phyloP scores from a whole-genome alignment of 2,329 filamentous ascomycete genomes.

The Phialophora expanda region DNA sequence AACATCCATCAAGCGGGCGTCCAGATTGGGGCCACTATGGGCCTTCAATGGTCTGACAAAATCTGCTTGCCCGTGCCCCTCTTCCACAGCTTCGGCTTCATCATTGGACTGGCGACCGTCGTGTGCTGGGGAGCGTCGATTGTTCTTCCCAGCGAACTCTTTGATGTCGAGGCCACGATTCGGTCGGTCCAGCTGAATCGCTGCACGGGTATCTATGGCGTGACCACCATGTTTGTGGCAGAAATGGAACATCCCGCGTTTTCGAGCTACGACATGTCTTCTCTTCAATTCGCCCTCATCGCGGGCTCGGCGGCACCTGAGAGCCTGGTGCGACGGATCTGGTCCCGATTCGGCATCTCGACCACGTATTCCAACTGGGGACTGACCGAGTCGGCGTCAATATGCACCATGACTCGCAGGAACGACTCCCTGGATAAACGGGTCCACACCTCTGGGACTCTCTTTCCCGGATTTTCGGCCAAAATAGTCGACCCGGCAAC shows the following conservation, averaged over 20 bases:
- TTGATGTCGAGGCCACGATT: slow-evolving; percentile 70
- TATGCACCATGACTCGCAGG: neutral
- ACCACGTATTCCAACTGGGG: neutral
- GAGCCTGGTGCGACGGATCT: neutral
- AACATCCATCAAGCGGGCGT: slow-evolving; percentile 45
- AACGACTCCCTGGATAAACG: neutral
- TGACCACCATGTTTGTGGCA: slow-evolving; percentile 76
- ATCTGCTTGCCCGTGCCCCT: slow-evolving; percentile 82
- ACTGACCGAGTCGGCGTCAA: neutral
- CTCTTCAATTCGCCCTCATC: neutral
- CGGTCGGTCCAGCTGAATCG: slow-evolving; percentile 68
- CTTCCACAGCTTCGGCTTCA: slow-evolving; percentile 84
- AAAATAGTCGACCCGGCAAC: slow-evolving; percentile 53
- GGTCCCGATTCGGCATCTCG: neutral
- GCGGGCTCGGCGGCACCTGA: neutral
- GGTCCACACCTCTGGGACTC: slow-evolving; percentile 52
- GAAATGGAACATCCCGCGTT: neutral
- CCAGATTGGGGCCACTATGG: slow-evolving; percentile 7
- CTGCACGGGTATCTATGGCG: slow-evolving; percentile 78
- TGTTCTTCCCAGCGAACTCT: slow-evolving; percentile 75
- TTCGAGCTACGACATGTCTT: slow-evolving; percentile 1
- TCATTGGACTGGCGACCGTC: slow-evolving; percentile 73
- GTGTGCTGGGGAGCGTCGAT: slow-evolving; percentile 77
- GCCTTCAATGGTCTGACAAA: slow-evolving; percentile 55
- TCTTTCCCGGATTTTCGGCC: slow-evolving; percentile 56